Percentiles rank a stretch among this genome's conserved stretches.
Conservation (phyloP, 495 filamentous ascomycete genomes). For the Neurospora sp. region DNA sequence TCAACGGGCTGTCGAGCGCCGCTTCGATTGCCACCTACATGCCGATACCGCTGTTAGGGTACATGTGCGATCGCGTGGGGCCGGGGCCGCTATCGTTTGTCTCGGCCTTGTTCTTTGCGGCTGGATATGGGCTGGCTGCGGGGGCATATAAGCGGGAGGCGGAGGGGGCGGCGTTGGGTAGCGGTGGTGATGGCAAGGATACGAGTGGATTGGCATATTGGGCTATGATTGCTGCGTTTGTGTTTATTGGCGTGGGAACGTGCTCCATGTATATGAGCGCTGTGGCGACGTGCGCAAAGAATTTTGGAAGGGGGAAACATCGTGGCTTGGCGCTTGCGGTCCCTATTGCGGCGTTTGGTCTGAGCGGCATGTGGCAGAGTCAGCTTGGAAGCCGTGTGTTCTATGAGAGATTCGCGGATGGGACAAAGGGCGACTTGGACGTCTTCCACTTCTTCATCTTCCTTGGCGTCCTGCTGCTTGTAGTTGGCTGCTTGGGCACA, state of each 20-base stretch:
- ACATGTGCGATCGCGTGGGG: slow-evolving; percentile 77
- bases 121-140: slow-evolving; percentile 76
- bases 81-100: slow-evolving; percentile 63
- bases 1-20: slow-evolving; percentile 79
- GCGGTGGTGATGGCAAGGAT: neutral
- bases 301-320: slow-evolving; percentile 80
- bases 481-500: slow-evolving; percentile 62
- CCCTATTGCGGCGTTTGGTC: slow-evolving; percentile 84
- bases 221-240: slow-evolving; percentile 77
- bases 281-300: slow-evolving; percentile 93
- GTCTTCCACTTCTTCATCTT: slow-evolving; percentile 82
- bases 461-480: slow-evolving; percentile 54
- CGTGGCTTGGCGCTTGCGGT: slow-evolving; percentile 81
- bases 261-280: slow-evolving; percentile 77
- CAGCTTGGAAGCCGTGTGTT: slow-evolving; percentile 76
- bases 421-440: slow-evolving; percentile 65
- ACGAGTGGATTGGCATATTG: slow-evolving; percentile 61
- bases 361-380: slow-evolving; percentile 91
- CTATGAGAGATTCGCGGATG: slow-evolving; percentile 51
- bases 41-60: slow-evolving; percentile 79
- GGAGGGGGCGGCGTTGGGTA: slow-evolving; percentile 27
- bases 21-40: slow-evolving; percentile 83
- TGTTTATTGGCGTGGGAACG: slow-evolving; percentile 70
- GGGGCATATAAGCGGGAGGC: slow-evolving; percentile 57
- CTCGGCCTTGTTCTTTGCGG: slow-evolving; percentile 62